These are phyloP conservation scores for Lotus japonicus DNA, from an alignment of 306 rosid species.

Conservation along the genomic window DNA sequence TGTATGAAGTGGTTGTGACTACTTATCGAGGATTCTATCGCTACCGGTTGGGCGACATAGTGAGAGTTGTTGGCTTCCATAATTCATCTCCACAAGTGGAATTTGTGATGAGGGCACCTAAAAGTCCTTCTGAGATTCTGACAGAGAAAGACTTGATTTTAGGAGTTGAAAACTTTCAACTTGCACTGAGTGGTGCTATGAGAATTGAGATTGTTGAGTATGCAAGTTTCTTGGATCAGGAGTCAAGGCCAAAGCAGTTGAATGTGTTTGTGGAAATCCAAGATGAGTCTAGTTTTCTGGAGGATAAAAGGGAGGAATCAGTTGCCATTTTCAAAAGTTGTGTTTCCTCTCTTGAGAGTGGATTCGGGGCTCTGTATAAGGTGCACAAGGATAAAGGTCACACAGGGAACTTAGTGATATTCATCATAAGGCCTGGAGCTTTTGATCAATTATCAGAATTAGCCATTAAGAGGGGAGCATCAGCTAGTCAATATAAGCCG, in stretches of 20 bases:
- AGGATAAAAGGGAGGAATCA: constrained; percentile 30
- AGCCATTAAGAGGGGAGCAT: constrained; percentile 49
- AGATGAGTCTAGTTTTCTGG: constrained; percentile 24
- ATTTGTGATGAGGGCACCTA: constrained; percentile 61
- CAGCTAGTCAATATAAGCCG: constrained; percentile 63
- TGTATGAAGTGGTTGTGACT: constrained; percentile 66
- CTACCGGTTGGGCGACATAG: constrained; percentile 57
- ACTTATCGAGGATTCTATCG: constrained; percentile 59
- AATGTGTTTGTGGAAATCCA: constrained; percentile 43
- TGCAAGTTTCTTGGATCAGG: constrained; percentile 42
- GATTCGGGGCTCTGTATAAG: constrained; percentile 56
- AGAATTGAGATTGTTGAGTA: constrained; percentile 43
- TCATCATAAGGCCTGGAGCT: constrained; percentile 39
- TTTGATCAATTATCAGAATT: constrained; percentile 34
- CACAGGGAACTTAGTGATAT: constrained; percentile 31
- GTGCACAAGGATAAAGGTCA: constrained; percentile 40
- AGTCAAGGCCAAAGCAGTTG: constrained; percentile 34
- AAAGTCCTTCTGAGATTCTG: constrained; percentile 35
- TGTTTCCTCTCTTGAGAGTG: constrained; percentile 37
- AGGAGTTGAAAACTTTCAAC: constrained; percentile 40
- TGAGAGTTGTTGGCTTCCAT: constrained; percentile 51
- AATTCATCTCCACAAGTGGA: constrained; percentile 49
- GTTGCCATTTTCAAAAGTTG: constrained; percentile 25
- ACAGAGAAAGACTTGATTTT: constrained; percentile 52
- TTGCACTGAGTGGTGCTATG: constrained; percentile 24